A percentile compares a stretch with the other conserved stretches of the same genome.
These are phyloP conservation scores for Penicillium steckii DNA, from an alignment of 495 filamentous ascomycete species.

Conservation along the genomic window DNA sequence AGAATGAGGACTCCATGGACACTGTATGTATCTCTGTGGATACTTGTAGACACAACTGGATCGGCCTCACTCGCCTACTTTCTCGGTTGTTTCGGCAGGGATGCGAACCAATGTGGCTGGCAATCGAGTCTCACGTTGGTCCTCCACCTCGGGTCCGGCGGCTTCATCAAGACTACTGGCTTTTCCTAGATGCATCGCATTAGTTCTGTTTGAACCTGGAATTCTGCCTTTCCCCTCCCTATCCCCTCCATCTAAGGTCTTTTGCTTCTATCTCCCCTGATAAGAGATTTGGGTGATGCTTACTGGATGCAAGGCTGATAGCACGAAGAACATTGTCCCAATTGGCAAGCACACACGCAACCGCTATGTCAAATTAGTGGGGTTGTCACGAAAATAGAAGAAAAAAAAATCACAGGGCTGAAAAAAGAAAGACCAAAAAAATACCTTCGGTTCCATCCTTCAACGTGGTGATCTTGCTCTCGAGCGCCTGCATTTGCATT, in stretches of 20 bases:
- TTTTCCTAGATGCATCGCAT: conserved; percentile 13
- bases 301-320: conserved; percentile 95
- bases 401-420: background rate
- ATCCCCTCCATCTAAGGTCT: no score
- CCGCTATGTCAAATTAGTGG: conserved; percentile 52
- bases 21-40: background rate
- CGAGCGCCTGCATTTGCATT: conserved; percentile 85
- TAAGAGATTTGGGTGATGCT: conserved; percentile 31
- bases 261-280: no score
- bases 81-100: conserved; percentile 27
- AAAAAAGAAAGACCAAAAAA: background rate
- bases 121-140: conserved; percentile 17
- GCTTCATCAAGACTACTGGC: conserved; percentile 22
- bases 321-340: conserved; percentile 94
- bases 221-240: conserved; percentile 2
- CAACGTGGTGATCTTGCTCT: conserved; percentile 82
- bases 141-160: conserved; percentile 11
- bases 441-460: conserved; percentile 91
- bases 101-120: conserved; percentile 45
- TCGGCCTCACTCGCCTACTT: conserved; percentile 20
- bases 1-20: background rate
- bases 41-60: no score
- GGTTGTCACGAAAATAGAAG: conserved; percentile 2
- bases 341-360: conserved; percentile 88
- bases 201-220: background rate